Conservation (phyloP, 345 rosid species). For the Sapria himalayana region DNA sequence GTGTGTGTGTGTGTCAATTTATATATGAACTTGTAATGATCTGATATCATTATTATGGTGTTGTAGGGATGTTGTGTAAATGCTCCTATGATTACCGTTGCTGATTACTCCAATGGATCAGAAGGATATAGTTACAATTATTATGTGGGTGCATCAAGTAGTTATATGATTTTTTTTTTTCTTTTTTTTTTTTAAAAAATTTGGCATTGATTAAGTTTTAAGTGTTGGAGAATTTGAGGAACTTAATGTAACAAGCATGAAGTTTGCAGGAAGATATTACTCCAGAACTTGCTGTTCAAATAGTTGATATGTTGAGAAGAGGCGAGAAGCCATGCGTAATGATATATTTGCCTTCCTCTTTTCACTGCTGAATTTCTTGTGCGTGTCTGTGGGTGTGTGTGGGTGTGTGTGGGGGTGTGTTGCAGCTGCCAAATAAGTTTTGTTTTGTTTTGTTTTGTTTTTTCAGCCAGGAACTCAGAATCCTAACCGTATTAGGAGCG, state of each 20-base stretch:
- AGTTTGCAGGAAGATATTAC: conserved; percentile 71
- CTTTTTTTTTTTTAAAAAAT: too few relatives aligned
- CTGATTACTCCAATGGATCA: conserved; percentile 82
- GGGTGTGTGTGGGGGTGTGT: too few relatives aligned
- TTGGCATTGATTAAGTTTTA: too few relatives aligned
- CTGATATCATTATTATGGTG: background rate
- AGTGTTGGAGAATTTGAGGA: background rate
- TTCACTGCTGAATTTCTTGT: background rate
- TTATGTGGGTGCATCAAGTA: conserved; percentile 28
- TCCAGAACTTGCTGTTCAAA: conserved; percentile 73
- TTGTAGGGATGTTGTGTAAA: conserved; percentile 93
- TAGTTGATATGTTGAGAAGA: conserved; percentile 63
- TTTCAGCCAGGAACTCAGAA: conserved; percentile 85
- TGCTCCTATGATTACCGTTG: conserved; percentile 98
- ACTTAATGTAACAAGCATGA: conserved; percentile 1
- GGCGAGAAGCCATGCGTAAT: conserved; percentile 90
- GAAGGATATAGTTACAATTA: conserved; percentile 91
- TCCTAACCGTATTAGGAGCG: conserved; percentile 54
- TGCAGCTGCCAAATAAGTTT: background rate
- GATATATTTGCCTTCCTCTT: background rate
- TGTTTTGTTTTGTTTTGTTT: conserved; percentile 1
- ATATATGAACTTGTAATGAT: too few relatives aligned
- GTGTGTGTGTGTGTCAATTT: too few relatives aligned
- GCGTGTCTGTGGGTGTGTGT: too few relatives aligned
- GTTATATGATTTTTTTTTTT: background rate